phyloP scores from a whole-genome alignment of 148 eudicot genomes.

The Heliamphora exappendiculata region DNA sequence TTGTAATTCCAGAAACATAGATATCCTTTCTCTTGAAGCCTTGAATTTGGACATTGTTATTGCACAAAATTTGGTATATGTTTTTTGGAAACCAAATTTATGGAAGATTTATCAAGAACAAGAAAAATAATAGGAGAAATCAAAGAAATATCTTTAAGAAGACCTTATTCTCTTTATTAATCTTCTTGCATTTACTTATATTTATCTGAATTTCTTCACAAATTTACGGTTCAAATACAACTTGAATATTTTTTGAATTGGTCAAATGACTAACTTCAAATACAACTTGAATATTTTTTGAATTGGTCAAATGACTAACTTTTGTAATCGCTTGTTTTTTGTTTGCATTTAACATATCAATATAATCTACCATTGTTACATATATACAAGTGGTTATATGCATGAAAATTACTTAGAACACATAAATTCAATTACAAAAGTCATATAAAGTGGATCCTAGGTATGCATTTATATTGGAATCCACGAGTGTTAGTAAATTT shows the following conservation, averaged over 20 bases:
- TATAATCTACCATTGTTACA: too few relatives aligned
- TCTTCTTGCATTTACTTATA: too few relatives aligned
- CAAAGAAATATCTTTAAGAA: too few relatives aligned
- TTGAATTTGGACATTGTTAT: not conserved
- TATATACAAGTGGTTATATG: too few relatives aligned
- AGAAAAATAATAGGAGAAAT: too few relatives aligned
- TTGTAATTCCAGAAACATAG: constrained; percentile 4
- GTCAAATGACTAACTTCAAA: not conserved
- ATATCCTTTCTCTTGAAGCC: not conserved
- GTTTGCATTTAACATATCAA: not conserved
- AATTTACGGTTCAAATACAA: not conserved
- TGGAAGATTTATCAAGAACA: too few relatives aligned
- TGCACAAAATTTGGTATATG: not conserved
- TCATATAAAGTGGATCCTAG: too few relatives aligned
- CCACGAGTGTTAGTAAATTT: too few relatives aligned
- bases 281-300: not conserved
- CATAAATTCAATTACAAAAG: too few relatives aligned
- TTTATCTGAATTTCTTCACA: not conserved
- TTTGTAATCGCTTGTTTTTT: not conserved
- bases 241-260: not conserved
- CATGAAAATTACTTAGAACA: too few relatives aligned
- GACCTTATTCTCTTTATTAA: too few relatives aligned
- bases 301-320: not conserved
- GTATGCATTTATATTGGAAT: too few relatives aligned
- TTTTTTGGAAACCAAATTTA: not conserved